Conservation (phyloP, 257 asterid genomes). For the Solanum pinnatisectum region DNA sequence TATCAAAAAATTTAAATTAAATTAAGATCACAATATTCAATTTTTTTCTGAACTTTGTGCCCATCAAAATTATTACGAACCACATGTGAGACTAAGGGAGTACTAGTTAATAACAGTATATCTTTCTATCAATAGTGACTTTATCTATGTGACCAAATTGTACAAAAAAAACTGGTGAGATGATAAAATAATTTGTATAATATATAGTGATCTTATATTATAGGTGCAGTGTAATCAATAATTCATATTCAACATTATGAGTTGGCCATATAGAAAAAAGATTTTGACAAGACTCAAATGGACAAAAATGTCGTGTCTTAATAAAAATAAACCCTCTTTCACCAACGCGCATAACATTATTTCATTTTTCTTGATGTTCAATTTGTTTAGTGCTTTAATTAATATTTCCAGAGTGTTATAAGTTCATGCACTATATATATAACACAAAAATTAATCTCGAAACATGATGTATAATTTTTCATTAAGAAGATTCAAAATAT, state of each 20-base stretch:
- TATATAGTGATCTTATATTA: not conserved
- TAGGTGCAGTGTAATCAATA: not conserved
- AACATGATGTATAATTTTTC: no score
- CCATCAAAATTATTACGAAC: not conserved
- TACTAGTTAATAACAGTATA: not conserved
- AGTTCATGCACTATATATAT: not conserved
- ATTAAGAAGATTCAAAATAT: no score
- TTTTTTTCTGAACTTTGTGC: not conserved
- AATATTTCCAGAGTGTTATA: not conserved
- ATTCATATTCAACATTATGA: not conserved
- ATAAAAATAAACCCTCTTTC: not conserved
- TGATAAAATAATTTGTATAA: not conserved
- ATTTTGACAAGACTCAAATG: not conserved
- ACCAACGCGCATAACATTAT: not conserved
- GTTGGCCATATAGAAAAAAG: not conserved
- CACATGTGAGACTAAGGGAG: not conserved
- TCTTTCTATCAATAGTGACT: not conserved
- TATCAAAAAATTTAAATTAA: not conserved
- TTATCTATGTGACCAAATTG: not conserved
- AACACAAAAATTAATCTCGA: not conserved
- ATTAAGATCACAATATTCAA: not conserved
- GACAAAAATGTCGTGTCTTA: slow-evolving; percentile 1
- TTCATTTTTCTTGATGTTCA: not conserved
- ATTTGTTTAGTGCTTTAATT: not conserved
- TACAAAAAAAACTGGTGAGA: not conserved